phyloP scores from a whole-genome alignment of 192 early-diverging fungal genomes.

The Linnemannia zychae region DNA sequence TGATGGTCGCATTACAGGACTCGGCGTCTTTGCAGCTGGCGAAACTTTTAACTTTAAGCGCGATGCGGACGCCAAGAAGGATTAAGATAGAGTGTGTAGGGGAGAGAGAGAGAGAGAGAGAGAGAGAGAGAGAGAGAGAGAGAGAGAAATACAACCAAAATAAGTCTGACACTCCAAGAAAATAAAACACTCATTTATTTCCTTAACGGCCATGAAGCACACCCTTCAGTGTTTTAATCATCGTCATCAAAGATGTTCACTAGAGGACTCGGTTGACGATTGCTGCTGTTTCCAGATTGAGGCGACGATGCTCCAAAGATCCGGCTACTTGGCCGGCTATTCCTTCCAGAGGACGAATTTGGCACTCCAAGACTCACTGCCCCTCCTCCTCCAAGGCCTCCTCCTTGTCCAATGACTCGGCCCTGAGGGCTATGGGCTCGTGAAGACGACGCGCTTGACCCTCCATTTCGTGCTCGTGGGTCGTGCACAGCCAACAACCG shows the following conservation, averaged over 20 bases:
- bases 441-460: constrained; percentile 19
- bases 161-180: too few relatives aligned
- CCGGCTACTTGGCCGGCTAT: constrained; percentile 38
- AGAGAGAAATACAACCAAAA: too few relatives aligned
- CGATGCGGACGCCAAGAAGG: not conserved
- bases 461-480: constrained; percentile 6
- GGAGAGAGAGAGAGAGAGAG: too few relatives aligned
- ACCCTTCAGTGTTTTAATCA: not conserved
- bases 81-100: too few relatives aligned
- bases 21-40: not conserved
- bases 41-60: not conserved
- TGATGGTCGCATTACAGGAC: not conserved
- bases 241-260: constrained; percentile 33
- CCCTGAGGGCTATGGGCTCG: constrained; percentile 37
- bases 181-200: too few relatives aligned
- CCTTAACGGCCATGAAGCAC: too few relatives aligned
- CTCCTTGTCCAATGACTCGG: not conserved
- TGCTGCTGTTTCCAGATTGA: not conserved
- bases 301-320: constrained; percentile 28
- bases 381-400: not conserved
- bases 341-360: constrained; percentile 2
- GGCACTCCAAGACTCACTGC: not conserved
- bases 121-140: too few relatives aligned
- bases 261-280: constrained; percentile 27
- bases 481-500: constrained; percentile 20